Percentiles rank a stretch among this genome's conserved stretches.
Evolutionary conservation across 768 basidiomycete species (phyloP).

Genomic region (Boletus rubropictus): DNA sequence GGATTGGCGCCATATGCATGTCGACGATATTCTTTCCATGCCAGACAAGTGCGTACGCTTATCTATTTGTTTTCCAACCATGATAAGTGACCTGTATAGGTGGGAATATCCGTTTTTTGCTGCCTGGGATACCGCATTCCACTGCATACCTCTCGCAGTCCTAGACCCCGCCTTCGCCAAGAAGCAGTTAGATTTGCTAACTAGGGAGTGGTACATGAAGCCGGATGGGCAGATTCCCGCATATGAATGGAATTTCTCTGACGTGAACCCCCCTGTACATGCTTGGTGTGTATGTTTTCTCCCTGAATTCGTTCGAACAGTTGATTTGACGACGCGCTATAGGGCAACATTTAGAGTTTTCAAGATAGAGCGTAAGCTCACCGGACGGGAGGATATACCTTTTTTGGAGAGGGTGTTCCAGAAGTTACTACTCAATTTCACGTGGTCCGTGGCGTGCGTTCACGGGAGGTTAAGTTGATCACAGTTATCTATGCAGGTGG

Average conservation of each 20-base stretch:
- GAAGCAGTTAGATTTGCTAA: constrained; percentile 93
- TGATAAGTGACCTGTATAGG: constrained; percentile 32
- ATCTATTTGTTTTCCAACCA: not conserved
- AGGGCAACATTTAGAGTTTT: constrained; percentile 98
- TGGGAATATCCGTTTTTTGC: constrained; percentile 99
- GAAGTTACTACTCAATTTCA: constrained; percentile 93
- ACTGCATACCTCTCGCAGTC: constrained; percentile 94
- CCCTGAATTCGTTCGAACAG: not conserved
- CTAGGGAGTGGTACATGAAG: constrained; percentile 99
- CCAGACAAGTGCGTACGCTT: constrained; percentile 77
- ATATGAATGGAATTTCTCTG: constrained; percentile 99
- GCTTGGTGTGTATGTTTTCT: constrained; percentile 60
- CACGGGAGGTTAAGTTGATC: not conserved
- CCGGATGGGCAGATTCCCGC: constrained; percentile 98
- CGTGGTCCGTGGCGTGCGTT: constrained; percentile 54
- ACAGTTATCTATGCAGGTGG: constrained; percentile 55
- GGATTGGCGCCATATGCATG: constrained; percentile 96
- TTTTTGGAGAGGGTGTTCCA: constrained; percentile 99
- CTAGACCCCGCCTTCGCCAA: constrained; percentile 95
- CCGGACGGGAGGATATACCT: constrained; percentile 80
- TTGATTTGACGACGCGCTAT: constrained; percentile 1
- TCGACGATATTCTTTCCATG: constrained; percentile 96
- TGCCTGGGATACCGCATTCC: constrained; percentile 98
- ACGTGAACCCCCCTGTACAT: constrained; percentile 98
- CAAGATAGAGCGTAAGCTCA: constrained; percentile 97